Percentiles rank a stretch among this genome's conserved stretches.
These are phyloP conservation scores for Blastobotrys attinorum DNA, from an alignment of 805 yeast genomes.

Conservation along the genomic window DNA sequence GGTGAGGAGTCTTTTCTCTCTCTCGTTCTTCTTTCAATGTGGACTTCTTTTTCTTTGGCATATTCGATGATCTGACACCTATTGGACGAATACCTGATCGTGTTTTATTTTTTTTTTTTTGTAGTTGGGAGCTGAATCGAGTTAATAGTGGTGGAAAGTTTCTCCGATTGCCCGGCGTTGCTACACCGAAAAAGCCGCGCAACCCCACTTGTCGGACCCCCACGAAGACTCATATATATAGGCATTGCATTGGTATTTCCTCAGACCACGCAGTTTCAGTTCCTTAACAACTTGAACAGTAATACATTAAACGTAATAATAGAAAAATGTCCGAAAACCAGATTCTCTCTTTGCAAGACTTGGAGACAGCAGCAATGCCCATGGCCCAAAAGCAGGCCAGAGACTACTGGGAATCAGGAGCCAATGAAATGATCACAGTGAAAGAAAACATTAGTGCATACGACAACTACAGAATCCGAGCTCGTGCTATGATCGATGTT, in stretches of 20 bases:
- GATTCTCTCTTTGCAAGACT: slow-evolving; percentile 7
- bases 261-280: too few relatives aligned
- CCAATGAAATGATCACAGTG: slow-evolving; percentile 24
- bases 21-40: background rate
- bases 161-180: too few relatives aligned
- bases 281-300: too few relatives aligned
- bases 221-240: too few relatives aligned
- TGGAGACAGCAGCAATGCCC: slow-evolving; percentile 14
- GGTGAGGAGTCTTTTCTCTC: background rate
- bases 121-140: too few relatives aligned
- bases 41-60: slow-evolving; percentile 13
- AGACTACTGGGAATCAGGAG: slow-evolving; percentile 27
- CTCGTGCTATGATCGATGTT: slow-evolving; percentile 25
- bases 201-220: too few relatives aligned
- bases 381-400: slow-evolving; percentile 12
- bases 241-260: too few relatives aligned
- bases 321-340: slow-evolving; percentile 13
- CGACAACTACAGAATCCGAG: slow-evolving; percentile 23
- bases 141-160: too few relatives aligned
- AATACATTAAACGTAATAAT: background rate
- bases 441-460: slow-evolving; percentile 23
- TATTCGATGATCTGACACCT: slow-evolving; percentile 3
- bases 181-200: too few relatives aligned
- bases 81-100: too few relatives aligned
- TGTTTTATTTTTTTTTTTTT: too few relatives aligned